phyloP scores from a whole-genome alignment of 306 rosid species.

The Cicer arietinum region DNA sequence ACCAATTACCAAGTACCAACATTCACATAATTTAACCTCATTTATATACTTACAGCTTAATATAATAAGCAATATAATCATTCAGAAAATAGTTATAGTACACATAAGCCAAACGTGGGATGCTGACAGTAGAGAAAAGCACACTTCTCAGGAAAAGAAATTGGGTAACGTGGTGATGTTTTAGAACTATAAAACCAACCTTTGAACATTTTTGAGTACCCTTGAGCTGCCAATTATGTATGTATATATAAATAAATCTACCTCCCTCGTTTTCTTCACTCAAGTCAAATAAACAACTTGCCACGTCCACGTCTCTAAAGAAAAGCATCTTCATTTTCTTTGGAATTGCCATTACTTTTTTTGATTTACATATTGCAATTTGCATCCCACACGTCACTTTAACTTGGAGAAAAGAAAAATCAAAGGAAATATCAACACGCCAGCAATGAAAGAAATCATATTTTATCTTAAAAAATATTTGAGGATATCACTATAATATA shows the following conservation, averaged over 20 bases:
- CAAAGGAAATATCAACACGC: conserved; percentile 18
- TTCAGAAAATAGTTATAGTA: not conserved
- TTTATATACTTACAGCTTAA: conserved; percentile 16
- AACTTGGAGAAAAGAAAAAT: not conserved
- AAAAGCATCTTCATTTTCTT: conserved; percentile 25
- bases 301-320: conserved; percentile 29
- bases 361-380: not conserved
- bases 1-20: conserved; percentile 31
- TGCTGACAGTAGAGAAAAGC: conserved; percentile 46
- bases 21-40: conserved; percentile 33
- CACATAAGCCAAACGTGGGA: conserved; percentile 52
- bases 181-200: conserved; percentile 25
- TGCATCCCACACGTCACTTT: conserved; percentile 34
- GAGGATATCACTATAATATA: conserved; percentile 48
- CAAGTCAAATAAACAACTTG: conserved; percentile 37
- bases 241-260: not conserved
- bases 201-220: conserved; percentile 41
- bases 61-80: not conserved
- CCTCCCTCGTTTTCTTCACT: conserved; percentile 11
- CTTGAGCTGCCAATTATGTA: conserved; percentile 38
- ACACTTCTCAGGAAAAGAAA: conserved; percentile 48
- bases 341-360: conserved; percentile 18
- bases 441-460: conserved; percentile 41
- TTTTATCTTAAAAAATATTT: conserved; percentile 42
- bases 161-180: conserved; percentile 40